Evolutionary conservation across 306 rosid species (phyloP), one percentile per base, ranked within the genome.

Genomic region (Quercus ilex): DNA sequence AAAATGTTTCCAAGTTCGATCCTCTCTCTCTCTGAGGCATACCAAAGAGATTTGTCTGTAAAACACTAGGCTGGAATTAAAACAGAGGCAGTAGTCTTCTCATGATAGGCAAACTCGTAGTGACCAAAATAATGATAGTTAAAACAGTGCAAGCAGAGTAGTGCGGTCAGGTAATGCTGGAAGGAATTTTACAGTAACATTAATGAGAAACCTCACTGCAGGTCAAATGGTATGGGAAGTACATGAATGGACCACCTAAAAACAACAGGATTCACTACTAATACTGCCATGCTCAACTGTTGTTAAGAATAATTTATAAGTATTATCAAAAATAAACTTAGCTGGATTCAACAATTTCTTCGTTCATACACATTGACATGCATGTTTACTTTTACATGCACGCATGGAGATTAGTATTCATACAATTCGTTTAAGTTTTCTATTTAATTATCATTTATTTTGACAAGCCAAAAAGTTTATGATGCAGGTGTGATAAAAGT

Each of bases 401-500:
- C n/a, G 58, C 43, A 67, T 33, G 33, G 19, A 14, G 21, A 7
- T 31, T 71, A 51, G 3, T 73, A 56, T 41, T 68, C 52, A 52
- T 28, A 70, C 7, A 57, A 51, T 57, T 57, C 1, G 1, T 26
- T 25, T 23, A 53, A 10, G 38, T 62, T 62, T 8, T 23, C 28
- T 13, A 30, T 20, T 31, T 13, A 30, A n/a, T 52, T 30, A 72
- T 52, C 65, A 30, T 73, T n/a, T 46, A 64, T 35, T 13, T 49
- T 73, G 25, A 59, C 25, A 78, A 58, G 63, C 53, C n/a, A 70
- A 71, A 77, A 15, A 14, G 81, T 71, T 21, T 18, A 10, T 49
- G 74, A 77, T 71, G 38, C 49, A 76, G 63, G 55, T 65, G 56
- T 76, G 28, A 64, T 60, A 74, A 82, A 38, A 81, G 71, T 67